Conservation (phyloP, 2,329 filamentous ascomycete species). For the Apiospora kogelbergensis region DNA sequence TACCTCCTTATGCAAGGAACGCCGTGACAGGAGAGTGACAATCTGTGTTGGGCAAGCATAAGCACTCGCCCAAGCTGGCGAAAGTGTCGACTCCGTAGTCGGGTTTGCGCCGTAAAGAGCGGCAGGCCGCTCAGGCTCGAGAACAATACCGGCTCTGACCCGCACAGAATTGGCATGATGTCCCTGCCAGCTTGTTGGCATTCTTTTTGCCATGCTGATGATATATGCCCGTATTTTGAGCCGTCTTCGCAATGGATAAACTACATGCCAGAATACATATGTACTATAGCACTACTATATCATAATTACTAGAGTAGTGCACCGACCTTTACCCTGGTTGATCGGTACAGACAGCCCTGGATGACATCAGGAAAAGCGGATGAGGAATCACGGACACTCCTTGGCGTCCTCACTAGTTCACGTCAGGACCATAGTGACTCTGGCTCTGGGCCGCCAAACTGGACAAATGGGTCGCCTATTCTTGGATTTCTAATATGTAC, state of each 20-base stretch:
- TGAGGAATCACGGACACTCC: neutral
- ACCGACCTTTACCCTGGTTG: neutral
- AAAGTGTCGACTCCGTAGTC: neutral
- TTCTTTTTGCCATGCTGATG: neutral
- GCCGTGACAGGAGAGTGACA: neutral
- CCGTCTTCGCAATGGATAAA: neutral
- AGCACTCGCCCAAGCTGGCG: neutral
- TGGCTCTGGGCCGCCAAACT: neutral
- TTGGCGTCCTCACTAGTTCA: slow-evolving; percentile 1
- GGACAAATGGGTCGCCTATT: neutral
- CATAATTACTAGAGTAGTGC: neutral
- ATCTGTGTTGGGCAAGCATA: neutral
- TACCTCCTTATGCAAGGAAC: neutral
- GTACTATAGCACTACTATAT: neutral
- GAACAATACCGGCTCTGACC: neutral
- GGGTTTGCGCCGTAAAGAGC: neutral
- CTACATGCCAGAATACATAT: too few species aligned
- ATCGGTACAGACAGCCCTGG: neutral
- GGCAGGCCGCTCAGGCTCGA: neutral
- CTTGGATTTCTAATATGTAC: neutral
- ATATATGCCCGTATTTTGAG: neutral
- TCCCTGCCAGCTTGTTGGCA: neutral
- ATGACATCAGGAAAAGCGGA: slow-evolving; percentile 8
- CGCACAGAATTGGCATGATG: neutral
- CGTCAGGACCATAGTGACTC: neutral